Percentiles rank a stretch among this genome's conserved stretches.
Evolutionary conservation across 2,329 filamentous ascomycete species (phyloP).

Genomic region (Knoxdaviesia proteae): DNA sequence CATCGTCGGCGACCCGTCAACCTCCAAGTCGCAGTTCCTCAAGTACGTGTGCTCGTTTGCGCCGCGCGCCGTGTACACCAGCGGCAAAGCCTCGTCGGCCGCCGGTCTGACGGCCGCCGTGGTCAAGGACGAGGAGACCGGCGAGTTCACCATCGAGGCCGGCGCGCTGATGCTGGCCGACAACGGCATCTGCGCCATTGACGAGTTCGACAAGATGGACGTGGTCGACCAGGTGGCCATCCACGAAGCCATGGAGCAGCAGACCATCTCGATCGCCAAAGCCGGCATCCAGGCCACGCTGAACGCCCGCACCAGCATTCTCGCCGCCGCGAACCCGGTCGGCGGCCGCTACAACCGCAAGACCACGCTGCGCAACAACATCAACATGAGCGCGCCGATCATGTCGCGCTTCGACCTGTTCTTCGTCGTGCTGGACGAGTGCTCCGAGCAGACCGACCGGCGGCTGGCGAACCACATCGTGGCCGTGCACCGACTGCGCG

Average conservation of each 20-base stretch:
- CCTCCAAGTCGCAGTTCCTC: conserved; percentile 92
- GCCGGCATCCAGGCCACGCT: conserved; percentile 95
- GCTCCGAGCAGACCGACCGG: conserved; percentile 76
- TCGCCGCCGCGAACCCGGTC: conserved; percentile 90
- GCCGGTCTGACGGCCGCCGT: conserved; percentile 94
- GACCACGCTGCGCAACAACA: conserved; percentile 76
- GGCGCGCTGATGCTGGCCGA: conserved; percentile 94
- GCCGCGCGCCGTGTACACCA: conserved; percentile 93
- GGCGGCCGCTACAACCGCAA: conserved; percentile 96
- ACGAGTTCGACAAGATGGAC: conserved; percentile 99
- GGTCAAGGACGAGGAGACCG: conserved; percentile 94
- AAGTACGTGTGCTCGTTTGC: conserved; percentile 96
- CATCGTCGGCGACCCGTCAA: conserved; percentile 90
- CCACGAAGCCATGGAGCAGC: conserved; percentile 99
- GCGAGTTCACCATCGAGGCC: conserved; percentile 95
- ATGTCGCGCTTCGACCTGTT: conserved; percentile 99
- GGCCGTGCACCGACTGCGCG: conserved; percentile 74
- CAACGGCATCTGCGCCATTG: conserved; percentile 93
- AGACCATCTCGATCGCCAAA: conserved; percentile 97
- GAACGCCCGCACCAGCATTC: conserved; percentile 85
- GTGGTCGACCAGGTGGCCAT: conserved; percentile 93
- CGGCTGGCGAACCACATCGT: conserved; percentile 92
- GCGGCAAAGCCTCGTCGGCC: conserved; percentile 89
- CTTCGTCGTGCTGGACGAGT: conserved; percentile 94
- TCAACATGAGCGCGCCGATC: conserved; percentile 97